Evolutionary conservation across 2,329 filamentous ascomycete species (phyloP), one percentile per base, ranked within the genome.

Genomic region (Fusarium odoratissimum): DNA sequence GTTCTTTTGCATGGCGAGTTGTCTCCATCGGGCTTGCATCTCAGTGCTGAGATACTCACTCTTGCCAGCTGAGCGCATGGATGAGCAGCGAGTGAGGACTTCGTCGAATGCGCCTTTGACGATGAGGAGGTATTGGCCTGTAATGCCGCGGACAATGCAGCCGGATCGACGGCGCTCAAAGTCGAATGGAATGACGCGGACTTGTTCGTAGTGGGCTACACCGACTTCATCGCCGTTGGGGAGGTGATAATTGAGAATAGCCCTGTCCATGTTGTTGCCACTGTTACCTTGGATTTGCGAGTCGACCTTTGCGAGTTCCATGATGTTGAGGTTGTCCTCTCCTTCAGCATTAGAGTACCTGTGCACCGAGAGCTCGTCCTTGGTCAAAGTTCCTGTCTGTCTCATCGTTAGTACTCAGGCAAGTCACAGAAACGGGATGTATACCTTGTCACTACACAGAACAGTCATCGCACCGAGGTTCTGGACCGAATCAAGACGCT

Each of bases 341-440:
- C 51, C 48, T 2, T 33, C 37, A 0, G 30, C 30, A 1, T 60
- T 30, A 6, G 58, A 56, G 23, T 56, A 60, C 21, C 33, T 54
- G 13, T 60, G 58, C 6, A 60, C 58, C 0, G 58, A 56, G 5
- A 60, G 58, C 1, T 60, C 37, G 1, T 60, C 58, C 4, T 56
- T 60, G 23, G 58, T 60, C 0, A 60, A 1, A 13, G 58, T 60
- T 14, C 58, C 58, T 0, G 58, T 60, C 58, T 59, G 1, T 1
- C 5, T 8, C 1, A 1, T 1, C 0, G 5, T 57, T 8, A 57
- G 31, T 3, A 14, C 1, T 4, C 0, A 1, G 2, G 0, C 0
- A 16, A 8, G 23, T 16, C 31, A 2, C 3, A 6, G 17, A 16
- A 2, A 0, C 2, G 2, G 2, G 0, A 8, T 35, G 1, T 3